Conservation (phyloP, 805 yeast species). For the Metschnikowia vanudenii region DNA sequence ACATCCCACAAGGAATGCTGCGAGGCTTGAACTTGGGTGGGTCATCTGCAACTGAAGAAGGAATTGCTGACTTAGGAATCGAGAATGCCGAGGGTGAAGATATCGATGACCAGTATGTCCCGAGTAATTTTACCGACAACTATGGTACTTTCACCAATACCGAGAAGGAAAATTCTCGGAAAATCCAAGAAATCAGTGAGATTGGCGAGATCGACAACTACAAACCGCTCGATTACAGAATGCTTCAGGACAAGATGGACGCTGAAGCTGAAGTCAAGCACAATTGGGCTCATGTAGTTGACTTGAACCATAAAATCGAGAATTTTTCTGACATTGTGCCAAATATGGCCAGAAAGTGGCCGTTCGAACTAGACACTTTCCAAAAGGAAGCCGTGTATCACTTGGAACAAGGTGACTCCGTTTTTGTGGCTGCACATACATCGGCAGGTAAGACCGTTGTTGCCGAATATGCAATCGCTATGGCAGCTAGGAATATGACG, state of each 20-base stretch:
- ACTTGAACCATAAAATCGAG: slow-evolving; percentile 74
- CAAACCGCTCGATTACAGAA: slow-evolving; percentile 34
- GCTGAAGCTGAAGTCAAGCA: slow-evolving; percentile 38
- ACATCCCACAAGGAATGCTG: slow-evolving; percentile 75
- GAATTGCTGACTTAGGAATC: slow-evolving; percentile 7
- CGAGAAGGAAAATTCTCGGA: not conserved
- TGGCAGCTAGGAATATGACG: slow-evolving; percentile 95
- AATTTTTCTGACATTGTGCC: slow-evolving; percentile 90
- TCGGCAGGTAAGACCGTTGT: slow-evolving; percentile 99
- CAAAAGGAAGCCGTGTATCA: slow-evolving; percentile 97
- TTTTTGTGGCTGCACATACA: slow-evolving; percentile 97
- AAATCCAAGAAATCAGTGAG: slow-evolving; percentile 9
- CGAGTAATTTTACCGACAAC: not conserved
- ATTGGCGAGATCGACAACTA: slow-evolving; percentile 47
- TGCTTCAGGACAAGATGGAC: slow-evolving; percentile 24
- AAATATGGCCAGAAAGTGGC: slow-evolving; percentile 90
- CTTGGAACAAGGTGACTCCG: slow-evolving; percentile 96
- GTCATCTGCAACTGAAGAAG: slow-evolving; percentile 2
- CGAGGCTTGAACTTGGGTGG: slow-evolving; percentile 56
- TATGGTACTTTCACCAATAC: not conserved
- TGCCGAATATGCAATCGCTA: slow-evolving; percentile 96
- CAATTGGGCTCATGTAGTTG: slow-evolving; percentile 96
- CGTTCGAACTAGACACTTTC: slow-evolving; percentile 90
- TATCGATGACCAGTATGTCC: not conserved
- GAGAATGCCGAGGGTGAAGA: slow-evolving; percentile 9